Conservation (phyloP, 2,329 filamentous ascomycete species). For the Colletotrichum sp. region DNA sequence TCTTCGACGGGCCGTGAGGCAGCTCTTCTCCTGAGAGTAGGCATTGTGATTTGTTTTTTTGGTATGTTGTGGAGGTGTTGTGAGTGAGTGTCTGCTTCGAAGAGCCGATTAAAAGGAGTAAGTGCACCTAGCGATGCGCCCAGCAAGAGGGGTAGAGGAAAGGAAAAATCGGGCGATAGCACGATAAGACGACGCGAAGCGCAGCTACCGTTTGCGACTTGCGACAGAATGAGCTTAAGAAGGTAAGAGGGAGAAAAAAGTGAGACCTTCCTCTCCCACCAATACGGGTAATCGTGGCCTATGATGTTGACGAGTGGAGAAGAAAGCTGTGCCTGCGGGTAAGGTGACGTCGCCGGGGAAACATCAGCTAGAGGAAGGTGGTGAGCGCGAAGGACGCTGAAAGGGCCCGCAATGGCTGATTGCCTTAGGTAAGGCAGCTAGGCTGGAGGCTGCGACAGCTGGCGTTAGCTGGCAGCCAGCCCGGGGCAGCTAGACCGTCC, state of each 20-base stretch:
- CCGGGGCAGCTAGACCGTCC: not conserved
- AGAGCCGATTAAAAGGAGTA: not conserved
- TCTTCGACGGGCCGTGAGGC: not conserved
- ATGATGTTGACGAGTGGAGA: slow-evolving; percentile 15
- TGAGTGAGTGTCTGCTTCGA: not conserved
- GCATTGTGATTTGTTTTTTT: not conserved
- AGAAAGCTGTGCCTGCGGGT: slow-evolving; percentile 9
- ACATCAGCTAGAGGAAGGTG: slow-evolving; percentile 14
- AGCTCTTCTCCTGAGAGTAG: slow-evolving; percentile 18
- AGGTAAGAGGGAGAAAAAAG: not conserved
- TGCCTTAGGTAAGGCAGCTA: not conserved
- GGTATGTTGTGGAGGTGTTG: not conserved
- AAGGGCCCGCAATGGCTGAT: not conserved
- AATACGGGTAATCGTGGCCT: slow-evolving; percentile 5
- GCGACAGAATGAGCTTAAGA: slow-evolving; percentile 11
- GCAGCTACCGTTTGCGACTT: slow-evolving; percentile 13
- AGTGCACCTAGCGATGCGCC: not conserved
- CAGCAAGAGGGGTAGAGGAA: not conserved
- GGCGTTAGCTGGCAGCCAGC: not conserved
- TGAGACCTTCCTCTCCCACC: slow-evolving; percentile 12
- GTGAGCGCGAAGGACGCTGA: not conserved
- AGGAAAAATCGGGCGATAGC: not conserved
- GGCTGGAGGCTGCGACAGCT: not conserved
- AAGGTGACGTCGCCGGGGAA: slow-evolving; percentile 25
- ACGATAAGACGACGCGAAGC: not conserved